These are phyloP conservation scores for Isatis tinctoria DNA, from an alignment of 345 rosid genomes.

Conservation along the genomic window DNA sequence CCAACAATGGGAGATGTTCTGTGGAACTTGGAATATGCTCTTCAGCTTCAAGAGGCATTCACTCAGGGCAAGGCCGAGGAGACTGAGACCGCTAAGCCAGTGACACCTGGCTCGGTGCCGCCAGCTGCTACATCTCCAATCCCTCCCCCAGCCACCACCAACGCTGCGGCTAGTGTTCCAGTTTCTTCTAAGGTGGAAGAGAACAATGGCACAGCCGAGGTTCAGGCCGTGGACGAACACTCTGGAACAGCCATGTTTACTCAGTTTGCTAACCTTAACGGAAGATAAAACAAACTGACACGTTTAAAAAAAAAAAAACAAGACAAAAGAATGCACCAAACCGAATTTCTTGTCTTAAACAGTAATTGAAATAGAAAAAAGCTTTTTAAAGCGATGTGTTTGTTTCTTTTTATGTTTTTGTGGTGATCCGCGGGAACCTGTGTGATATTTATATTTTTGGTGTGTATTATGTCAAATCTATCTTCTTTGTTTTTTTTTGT, in stretches of 20 bases:
- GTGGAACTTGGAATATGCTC: constrained; percentile 43
- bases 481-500: background rate
- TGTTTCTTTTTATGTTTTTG: constrained; percentile 3
- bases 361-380: constrained; percentile 2
- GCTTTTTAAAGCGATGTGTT: constrained; percentile 17
- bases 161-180: constrained; percentile 27
- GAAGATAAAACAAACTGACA: constrained; percentile 43
- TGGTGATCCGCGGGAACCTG: constrained; percentile 8
- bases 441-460: constrained; percentile 17
- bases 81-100: constrained; percentile 36
- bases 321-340: background rate
- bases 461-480: constrained; percentile 16
- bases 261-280: constrained; percentile 57
- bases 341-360: background rate
- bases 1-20: constrained; percentile 41
- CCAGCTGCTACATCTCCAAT: constrained; percentile 28
- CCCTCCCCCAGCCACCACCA: constrained; percentile 20
- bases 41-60: constrained; percentile 72
- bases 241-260: constrained; percentile 67
- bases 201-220: constrained; percentile 38
- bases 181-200: constrained; percentile 39
- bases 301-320: background rate
- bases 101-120: constrained; percentile 18
- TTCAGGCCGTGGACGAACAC: constrained; percentile 42
- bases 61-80: constrained; percentile 52